Conservation (phyloP, 352 stramenopile species). For the Phytophthora vignae region DNA sequence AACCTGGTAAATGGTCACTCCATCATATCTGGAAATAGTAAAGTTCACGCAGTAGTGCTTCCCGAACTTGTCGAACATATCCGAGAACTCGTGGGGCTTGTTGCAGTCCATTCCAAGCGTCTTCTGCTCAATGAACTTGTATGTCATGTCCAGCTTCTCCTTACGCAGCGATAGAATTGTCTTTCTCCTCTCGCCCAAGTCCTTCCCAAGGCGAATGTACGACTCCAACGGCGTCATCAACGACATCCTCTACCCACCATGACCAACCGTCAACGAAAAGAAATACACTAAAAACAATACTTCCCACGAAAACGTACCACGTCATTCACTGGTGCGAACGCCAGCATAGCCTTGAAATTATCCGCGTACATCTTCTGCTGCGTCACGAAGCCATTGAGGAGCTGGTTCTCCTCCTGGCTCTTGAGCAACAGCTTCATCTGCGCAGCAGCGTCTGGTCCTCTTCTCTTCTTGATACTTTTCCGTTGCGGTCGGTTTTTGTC, state of each 20-base stretch:
- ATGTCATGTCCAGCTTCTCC: slow-evolving; percentile 81
- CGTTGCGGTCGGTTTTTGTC: slow-evolving; percentile 40
- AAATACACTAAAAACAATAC: background rate
- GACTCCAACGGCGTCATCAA: slow-evolving; percentile 79
- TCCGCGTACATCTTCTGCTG: slow-evolving; percentile 75
- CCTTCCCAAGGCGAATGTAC: slow-evolving; percentile 65
- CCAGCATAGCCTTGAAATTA: slow-evolving; percentile 74
- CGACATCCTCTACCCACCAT: slow-evolving; percentile 50
- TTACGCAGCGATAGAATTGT: slow-evolving; percentile 64
- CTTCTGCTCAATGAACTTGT: slow-evolving; percentile 81
- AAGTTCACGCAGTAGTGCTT: slow-evolving; percentile 82
- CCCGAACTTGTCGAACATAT: slow-evolving; percentile 81
- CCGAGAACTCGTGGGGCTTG: slow-evolving; percentile 66
- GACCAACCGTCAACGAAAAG: slow-evolving; percentile 7
- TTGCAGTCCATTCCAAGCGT: slow-evolving; percentile 51
- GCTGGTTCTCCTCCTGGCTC: slow-evolving; percentile 49
- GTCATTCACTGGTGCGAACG: slow-evolving; percentile 73
- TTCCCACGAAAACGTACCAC: slow-evolving; percentile 34
- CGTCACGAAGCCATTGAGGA: slow-evolving; percentile 54
- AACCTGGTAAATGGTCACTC: slow-evolving; percentile 60
- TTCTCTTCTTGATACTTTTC: slow-evolving; percentile 51
- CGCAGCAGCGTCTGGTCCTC: slow-evolving; percentile 24
- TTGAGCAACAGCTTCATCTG: slow-evolving; percentile 47
- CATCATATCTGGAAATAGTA: slow-evolving; percentile 74
- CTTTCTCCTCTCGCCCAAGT: slow-evolving; percentile 57